Percentiles rank a stretch among this genome's conserved stretches.
Conservation (phyloP, 148 eudicot genomes). For the Fallopia convolvulus region DNA sequence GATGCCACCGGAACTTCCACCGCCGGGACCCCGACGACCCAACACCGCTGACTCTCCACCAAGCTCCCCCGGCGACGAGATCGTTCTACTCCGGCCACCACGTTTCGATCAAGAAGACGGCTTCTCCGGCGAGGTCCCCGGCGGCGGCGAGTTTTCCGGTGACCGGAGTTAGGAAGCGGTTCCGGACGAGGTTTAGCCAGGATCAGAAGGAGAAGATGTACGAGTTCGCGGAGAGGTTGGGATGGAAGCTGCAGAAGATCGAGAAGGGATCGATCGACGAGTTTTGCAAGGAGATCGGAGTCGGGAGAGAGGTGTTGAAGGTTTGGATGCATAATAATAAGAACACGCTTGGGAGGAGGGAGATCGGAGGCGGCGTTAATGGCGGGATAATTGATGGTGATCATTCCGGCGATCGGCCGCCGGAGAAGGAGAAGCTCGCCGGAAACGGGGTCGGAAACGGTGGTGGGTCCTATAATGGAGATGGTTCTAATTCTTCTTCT, state of each 20-base stretch:
- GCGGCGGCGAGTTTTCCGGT: not conserved
- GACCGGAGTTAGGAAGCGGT: slow-evolving; percentile 35
- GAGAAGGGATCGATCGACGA: slow-evolving; percentile 36
- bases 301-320: slow-evolving; percentile 45
- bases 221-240: slow-evolving; percentile 39
- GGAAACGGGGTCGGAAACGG: not conserved
- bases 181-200: slow-evolving; percentile 35
- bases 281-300: slow-evolving; percentile 47
- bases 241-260: slow-evolving; percentile 37
- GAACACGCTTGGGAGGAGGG: slow-evolving; percentile 24
- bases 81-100: not conserved
- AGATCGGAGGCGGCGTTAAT: not conserved
- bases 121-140: not conserved
- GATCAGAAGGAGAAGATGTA: slow-evolving; percentile 47
- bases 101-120: not conserved
- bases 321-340: slow-evolving; percentile 92
- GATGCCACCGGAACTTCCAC: slow-evolving; percentile 90
- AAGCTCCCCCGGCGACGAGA: not conserved
- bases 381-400: not conserved
- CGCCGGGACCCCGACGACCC: slow-evolving; percentile 54
- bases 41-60: slow-evolving; percentile 18
- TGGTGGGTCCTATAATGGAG: not conserved
- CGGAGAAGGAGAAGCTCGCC: not conserved
- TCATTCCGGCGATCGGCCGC: not conserved
- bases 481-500: not conserved